Evolutionary conservation across 768 basidiomycete species (phyloP).

Genomic region (Sarcomyxa edulis): DNA sequence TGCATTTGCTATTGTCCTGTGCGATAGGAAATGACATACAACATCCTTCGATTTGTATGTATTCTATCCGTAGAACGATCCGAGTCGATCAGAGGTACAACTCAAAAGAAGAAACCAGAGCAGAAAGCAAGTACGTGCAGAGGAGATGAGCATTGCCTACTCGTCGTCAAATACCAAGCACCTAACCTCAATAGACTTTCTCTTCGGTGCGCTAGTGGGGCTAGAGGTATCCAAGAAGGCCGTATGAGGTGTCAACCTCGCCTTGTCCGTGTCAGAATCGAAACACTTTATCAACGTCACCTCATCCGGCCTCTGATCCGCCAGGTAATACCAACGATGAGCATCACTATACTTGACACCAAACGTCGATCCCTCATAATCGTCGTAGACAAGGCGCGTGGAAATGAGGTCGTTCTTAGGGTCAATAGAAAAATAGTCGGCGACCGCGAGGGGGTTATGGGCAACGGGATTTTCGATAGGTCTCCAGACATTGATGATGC

Average conservation of each 20-base stretch:
- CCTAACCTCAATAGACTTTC: constrained; percentile 59
- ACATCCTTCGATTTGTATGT: too few relatives aligned
- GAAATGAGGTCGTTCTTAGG: constrained; percentile 23
- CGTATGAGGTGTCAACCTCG: constrained; percentile 51
- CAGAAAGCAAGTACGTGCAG: too few relatives aligned
- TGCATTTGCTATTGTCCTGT: too few relatives aligned
- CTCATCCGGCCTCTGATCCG: constrained; percentile 28
- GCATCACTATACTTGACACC: constrained; percentile 23
- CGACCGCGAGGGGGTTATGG: constrained; percentile 34
- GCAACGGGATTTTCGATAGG: constrained; percentile 32
- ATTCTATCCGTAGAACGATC: too few relatives aligned
- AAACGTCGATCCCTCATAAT: constrained; percentile 31
- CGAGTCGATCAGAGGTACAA: too few relatives aligned
- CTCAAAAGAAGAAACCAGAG: too few relatives aligned
- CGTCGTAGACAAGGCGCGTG: constrained; percentile 25
- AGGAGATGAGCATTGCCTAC: too few relatives aligned
- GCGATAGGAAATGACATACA: too few relatives aligned
- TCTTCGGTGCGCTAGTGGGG: constrained; percentile 38
- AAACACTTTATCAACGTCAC: constrained; percentile 31
- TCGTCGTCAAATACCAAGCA: constrained; percentile 56
- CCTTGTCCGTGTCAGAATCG: constrained; percentile 3
- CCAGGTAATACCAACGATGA: constrained; percentile 33
- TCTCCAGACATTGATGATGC: constrained; percentile 44
- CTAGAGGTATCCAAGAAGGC: constrained; percentile 52
- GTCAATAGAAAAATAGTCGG: constrained; percentile 35